phyloP scores from a whole-genome alignment of 495 filamentous ascomycete species.

The Venustampulla echinocandica region DNA sequence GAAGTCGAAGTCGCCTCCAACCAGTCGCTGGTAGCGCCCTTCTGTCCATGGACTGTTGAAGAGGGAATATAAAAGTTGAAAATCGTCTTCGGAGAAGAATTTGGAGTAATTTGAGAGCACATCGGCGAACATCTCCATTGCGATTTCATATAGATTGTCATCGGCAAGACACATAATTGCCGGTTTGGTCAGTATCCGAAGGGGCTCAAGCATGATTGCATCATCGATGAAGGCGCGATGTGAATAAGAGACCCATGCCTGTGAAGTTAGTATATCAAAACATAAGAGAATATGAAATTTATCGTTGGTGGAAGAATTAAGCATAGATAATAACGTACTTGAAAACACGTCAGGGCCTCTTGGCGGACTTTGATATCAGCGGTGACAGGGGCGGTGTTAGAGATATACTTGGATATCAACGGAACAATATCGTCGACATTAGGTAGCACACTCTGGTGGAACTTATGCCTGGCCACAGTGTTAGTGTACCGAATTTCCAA shows the following conservation, averaged over 20 bases:
- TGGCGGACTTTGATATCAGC: conserved; percentile 22
- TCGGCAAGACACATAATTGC: conserved; percentile 48
- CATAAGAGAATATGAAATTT: conserved; percentile 1
- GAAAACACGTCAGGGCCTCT: conserved; percentile 52
- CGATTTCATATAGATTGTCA: conserved; percentile 45
- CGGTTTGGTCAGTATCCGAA: conserved; percentile 46
- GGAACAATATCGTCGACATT: conserved; percentile 43
- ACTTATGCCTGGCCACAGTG: conserved; percentile 27
- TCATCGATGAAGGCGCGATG: conserved; percentile 48
- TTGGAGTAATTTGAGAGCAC: conserved; percentile 52
- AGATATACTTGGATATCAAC: conserved; percentile 33
- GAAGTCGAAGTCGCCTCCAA: conserved; percentile 52
- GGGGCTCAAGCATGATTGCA: conserved; percentile 42
- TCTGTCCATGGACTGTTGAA: conserved; percentile 48
- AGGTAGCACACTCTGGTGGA: conserved; percentile 41
- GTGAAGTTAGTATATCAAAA: conserved; percentile 2
- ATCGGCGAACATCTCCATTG: conserved; percentile 57
- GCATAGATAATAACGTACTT: conserved; percentile 32
- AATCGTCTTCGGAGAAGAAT: conserved; percentile 50
- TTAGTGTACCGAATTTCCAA: conserved; percentile 9
- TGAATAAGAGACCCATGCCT: conserved; percentile 63
- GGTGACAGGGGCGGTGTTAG: background rate
- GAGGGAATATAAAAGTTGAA: conserved; percentile 44
- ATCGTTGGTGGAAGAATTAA: background rate
- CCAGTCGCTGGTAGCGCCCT: conserved; percentile 41